Evolutionary conservation across 805 yeast species (phyloP).

Genomic region (Starmera pachycereana): DNA sequence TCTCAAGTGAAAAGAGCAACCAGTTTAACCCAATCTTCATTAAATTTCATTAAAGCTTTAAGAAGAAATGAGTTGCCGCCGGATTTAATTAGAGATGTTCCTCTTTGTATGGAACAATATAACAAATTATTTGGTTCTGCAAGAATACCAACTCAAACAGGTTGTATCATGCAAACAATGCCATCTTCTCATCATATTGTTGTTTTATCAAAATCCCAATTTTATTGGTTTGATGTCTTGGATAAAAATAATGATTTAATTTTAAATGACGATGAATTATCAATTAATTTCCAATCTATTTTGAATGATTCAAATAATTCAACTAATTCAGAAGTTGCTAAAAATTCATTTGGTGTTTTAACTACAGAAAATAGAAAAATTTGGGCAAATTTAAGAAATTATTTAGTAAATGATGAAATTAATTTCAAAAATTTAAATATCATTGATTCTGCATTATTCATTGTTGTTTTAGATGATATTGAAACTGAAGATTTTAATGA

Average conservation of each 20-base stretch:
- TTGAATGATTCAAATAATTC: conserved; percentile 52
- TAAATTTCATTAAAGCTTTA: conserved; percentile 72
- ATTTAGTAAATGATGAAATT: conserved; percentile 33
- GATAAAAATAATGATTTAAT: conserved; percentile 64
- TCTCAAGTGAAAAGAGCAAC: conserved; percentile 74
- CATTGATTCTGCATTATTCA: conserved; percentile 73
- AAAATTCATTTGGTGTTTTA: conserved; percentile 79
- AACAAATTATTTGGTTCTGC: conserved; percentile 79
- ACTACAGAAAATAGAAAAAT: conserved; percentile 83
- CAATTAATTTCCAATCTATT: conserved; percentile 64
- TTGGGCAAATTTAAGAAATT: conserved; percentile 71
- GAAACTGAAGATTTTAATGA: conserved; percentile 50
- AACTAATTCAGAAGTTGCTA: conserved; percentile 55
- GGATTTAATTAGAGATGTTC: conserved; percentile 54
- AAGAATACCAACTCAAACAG: conserved; percentile 71
- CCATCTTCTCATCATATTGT: conserved; percentile 67
- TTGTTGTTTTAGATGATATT: conserved; percentile 76
- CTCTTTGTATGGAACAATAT: conserved; percentile 88
- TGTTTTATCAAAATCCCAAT: conserved; percentile 76
- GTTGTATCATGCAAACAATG: conserved; percentile 83
- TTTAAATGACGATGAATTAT: conserved; percentile 65
- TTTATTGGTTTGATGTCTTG: conserved; percentile 91
- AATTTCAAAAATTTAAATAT: conserved; percentile 65
- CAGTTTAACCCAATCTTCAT: conserved; percentile 61
- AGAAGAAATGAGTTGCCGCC: conserved; percentile 65